These are phyloP conservation scores for Lactifluus echinatus DNA, from an alignment of 768 basidiomycete genomes.

Conservation along the genomic window DNA sequence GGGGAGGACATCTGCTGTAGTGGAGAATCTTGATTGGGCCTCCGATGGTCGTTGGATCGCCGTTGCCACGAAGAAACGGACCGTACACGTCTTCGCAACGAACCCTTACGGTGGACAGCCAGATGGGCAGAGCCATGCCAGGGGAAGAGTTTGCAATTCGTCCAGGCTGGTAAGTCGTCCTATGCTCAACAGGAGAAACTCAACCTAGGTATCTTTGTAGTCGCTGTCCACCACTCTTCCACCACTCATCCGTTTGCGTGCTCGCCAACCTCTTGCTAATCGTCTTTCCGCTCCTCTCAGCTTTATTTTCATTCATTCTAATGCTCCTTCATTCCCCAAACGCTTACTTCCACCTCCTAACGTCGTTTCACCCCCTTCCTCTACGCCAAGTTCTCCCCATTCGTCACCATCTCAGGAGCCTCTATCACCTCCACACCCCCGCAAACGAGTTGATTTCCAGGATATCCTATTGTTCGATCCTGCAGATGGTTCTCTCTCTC, in stretches of 20 bases:
- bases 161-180: conserved; percentile 36
- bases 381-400: conserved; percentile 26
- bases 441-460: conserved; percentile 42
- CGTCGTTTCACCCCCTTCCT: conserved; percentile 24
- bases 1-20: conserved; percentile 60
- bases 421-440: conserved; percentile 24
- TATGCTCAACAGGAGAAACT: background rate
- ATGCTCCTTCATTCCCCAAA: conserved; percentile 31
- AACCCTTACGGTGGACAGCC: conserved; percentile 70
- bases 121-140: conserved; percentile 52
- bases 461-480: conserved; percentile 66
- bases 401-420: conserved; percentile 25
- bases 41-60: conserved; percentile 61
- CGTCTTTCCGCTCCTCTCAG: conserved; percentile 36
- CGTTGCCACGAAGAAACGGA: conserved; percentile 54
- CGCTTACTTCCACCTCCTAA: conserved; percentile 33
- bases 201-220: conserved; percentile 30
- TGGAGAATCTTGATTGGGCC: conserved; percentile 48
- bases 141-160: conserved; percentile 48
- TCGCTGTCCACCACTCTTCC: conserved; percentile 44
- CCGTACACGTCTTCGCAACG: conserved; percentile 63
- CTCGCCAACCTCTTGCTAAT: conserved; percentile 21
- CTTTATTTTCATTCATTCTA: conserved; percentile 43
- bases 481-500: conserved; percentile 41
- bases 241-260: conserved; percentile 49